Evolutionary conservation across 495 filamentous ascomycete genomes (phyloP), one percentile per base, ranked within the genome.

Genomic region (Penicillium arizonense): DNA sequence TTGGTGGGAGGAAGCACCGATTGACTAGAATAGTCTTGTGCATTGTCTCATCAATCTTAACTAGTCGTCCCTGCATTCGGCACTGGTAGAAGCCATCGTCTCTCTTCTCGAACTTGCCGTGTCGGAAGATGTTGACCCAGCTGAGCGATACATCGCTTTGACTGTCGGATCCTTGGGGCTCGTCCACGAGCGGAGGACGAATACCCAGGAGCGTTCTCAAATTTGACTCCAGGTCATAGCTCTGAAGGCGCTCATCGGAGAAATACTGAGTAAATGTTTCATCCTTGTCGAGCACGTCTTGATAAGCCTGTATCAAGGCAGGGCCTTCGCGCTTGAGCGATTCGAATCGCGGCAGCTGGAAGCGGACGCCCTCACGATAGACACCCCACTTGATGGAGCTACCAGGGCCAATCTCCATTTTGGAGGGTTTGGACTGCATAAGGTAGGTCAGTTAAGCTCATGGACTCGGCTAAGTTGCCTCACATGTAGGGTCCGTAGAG

Each of bases 251-350:
- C 5, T 50, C 10, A 9, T 43, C 30, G 7, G 38, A 42, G n/a
- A 42, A 50, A 10, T 36, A 50, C 13, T 50, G 48, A 2, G 48
- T 34, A 21, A 50, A 50, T 12, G 48, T 50, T n/a, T 50, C 48
- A 7, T 50, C 16, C 2, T 26, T 43, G 8, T 43, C 48, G n/a
- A 50, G 39, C 12, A 50, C 48, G 24, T 20, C 16, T n/a, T 50
- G 38, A 20, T 50, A 50, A 0, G 48, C 33, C 18, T 30, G 13
- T 13, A 35, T 23, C 13, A 50, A 23, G 0, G 13, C 9, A 1
- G 33, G 8, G 4, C 38, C 38, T 24, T 35, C 38, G 4, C 23
- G 48, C 3, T 38, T 20, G 12, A 43, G 20, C 2, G 48, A 34
- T 1, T 43, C 30, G 12, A 50, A 50, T 18, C 13, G 32, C 16